These are phyloP conservation scores for Dothideomycetes sp. DNA, from an alignment of 2,329 filamentous ascomycete species.

Conservation along the genomic window DNA sequence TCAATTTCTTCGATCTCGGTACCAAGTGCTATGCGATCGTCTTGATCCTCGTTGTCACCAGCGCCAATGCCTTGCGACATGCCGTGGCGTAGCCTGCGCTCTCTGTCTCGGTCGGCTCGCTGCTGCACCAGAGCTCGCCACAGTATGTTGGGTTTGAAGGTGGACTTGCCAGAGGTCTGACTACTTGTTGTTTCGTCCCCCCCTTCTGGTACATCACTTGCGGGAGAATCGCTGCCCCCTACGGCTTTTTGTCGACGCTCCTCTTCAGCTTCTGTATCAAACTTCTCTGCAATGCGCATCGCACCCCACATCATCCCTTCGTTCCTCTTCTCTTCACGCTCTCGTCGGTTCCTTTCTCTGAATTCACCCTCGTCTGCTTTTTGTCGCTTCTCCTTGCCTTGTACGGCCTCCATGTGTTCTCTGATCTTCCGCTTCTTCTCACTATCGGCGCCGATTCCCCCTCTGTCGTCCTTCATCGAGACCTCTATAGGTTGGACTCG, in stretches of 20 bases:
- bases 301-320: conserved; percentile 65
- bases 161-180: too few relatives aligned
- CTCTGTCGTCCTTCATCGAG: conserved; percentile 64
- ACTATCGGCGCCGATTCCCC: conserved; percentile 72
- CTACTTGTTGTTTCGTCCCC: conserved; percentile 1
- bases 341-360: conserved; percentile 57
- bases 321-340: conserved; percentile 55
- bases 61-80: conserved; percentile 23
- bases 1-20: conserved; percentile 53
- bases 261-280: conserved; percentile 48
- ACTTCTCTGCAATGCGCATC: conserved; percentile 69
- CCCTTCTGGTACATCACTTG: too few relatives aligned
- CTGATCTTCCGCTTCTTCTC: conserved; percentile 65
- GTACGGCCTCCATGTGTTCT: conserved; percentile 44
- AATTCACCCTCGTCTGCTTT: conserved; percentile 61
- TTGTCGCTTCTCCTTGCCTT: conserved; percentile 44
- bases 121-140: conserved; percentile 66
- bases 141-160: conserved; percentile 58
- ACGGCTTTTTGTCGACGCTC: conserved; percentile 12
- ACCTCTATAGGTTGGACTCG: conserved; percentile 65
- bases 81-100: conserved; percentile 53
- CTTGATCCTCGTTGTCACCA: conserved; percentile 58
- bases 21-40: conserved; percentile 62
- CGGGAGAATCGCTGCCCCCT: too few relatives aligned
- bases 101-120: conserved; percentile 58